phyloP scores from a whole-genome alignment of 306 rosid genomes.

The Biancaea sappan region DNA sequence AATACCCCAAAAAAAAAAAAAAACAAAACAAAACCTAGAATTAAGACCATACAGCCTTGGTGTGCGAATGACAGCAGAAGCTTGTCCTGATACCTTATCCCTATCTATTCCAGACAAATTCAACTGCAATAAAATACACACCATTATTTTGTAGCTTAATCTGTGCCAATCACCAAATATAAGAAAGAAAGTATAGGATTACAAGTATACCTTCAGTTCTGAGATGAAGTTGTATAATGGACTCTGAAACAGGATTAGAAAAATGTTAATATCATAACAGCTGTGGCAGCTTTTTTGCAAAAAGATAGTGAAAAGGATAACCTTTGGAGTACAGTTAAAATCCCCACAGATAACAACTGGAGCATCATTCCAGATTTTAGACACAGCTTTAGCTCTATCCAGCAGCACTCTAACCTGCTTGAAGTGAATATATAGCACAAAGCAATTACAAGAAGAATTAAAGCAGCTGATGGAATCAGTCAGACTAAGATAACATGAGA shows the following conservation, averaged over 20 bases:
- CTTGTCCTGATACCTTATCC: constrained; percentile 87
- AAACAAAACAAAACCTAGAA: constrained; percentile 53
- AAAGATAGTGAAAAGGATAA: constrained; percentile 37
- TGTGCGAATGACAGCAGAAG: constrained; percentile 55
- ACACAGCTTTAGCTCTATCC: constrained; percentile 72
- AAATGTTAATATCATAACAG: constrained; percentile 23
- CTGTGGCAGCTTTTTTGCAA: not conserved
- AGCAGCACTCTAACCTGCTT: constrained; percentile 85
- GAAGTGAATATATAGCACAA: constrained; percentile 31
- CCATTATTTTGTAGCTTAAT: constrained; percentile 24
- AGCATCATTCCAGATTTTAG: constrained; percentile 80
- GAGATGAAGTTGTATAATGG: constrained; percentile 83
- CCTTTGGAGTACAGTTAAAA: constrained; percentile 97
- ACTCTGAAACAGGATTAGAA: constrained; percentile 64
- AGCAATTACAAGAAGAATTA: constrained; percentile 29
- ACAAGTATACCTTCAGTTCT: constrained; percentile 68
- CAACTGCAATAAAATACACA: constrained; percentile 58
- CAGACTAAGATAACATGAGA: constrained; percentile 22
- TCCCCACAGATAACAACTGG: constrained; percentile 93
- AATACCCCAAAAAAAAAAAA: no score
- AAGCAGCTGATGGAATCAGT: constrained; percentile 26
- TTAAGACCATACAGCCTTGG: constrained; percentile 42
- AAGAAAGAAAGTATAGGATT: constrained; percentile 24
- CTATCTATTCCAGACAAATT: constrained; percentile 75
- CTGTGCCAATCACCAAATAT: constrained; percentile 25